Percentiles rank a stretch among this genome's conserved stretches.
Conservation (phyloP, 805 yeast genomes). For the Ogataea nonfermentans region DNA sequence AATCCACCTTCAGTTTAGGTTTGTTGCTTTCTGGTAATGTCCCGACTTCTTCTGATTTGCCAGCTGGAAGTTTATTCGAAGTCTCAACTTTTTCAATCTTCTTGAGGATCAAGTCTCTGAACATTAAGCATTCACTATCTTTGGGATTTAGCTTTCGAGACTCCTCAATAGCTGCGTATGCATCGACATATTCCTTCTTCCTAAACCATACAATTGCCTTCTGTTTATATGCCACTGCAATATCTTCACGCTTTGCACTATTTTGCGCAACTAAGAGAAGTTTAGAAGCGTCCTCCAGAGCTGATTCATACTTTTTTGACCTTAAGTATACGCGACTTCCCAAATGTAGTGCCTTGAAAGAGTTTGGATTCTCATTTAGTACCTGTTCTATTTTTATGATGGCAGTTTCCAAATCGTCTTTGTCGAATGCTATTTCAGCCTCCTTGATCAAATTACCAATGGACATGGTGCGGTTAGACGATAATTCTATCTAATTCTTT, state of each 20-base stretch:
- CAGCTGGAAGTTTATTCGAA: conserved; percentile 1
- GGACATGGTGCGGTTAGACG: conserved; percentile 3
- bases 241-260: conserved; percentile 44
- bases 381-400: conserved; percentile 39
- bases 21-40: background rate
- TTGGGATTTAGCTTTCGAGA: conserved; percentile 43
- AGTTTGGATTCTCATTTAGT: conserved; percentile 41
- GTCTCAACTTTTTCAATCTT: conserved; percentile 30
- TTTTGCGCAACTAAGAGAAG: conserved; percentile 44
- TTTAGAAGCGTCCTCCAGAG: conserved; percentile 44
- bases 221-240: conserved; percentile 48
- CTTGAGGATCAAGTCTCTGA: conserved; percentile 42
- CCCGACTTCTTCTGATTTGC: background rate
- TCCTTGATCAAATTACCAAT: conserved; percentile 25
- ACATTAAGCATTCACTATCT: conserved; percentile 48
- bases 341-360: conserved; percentile 47
- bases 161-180: conserved; percentile 41
- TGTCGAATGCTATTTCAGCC: conserved; percentile 44
- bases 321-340: conserved; percentile 51
- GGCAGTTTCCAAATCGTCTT: conserved; percentile 46
- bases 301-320: conserved; percentile 44
- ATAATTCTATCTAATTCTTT: background rate
- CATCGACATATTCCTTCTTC: conserved; percentile 39
- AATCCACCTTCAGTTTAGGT: conserved; percentile 48
- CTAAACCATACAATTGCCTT: conserved; percentile 47